Conservation (phyloP, 192 early-diverging fungal genomes). For the Gamsiella multidivaricata region DNA sequence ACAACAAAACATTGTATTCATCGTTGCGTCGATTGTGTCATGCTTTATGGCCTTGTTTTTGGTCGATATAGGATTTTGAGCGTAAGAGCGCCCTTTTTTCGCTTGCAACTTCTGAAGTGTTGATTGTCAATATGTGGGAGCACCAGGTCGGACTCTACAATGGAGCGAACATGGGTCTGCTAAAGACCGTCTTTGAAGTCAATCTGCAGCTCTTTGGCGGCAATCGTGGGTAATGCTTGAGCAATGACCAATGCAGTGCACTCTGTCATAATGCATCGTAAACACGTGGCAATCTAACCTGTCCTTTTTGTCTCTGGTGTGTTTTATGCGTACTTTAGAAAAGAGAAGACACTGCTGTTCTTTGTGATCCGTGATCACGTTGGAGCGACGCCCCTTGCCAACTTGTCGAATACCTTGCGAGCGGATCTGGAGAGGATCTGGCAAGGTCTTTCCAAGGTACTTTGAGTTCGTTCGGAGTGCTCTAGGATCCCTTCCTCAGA, state of each 20-base stretch:
- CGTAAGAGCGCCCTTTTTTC: slow-evolving; percentile 98
- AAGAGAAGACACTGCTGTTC: slow-evolving; percentile 90
- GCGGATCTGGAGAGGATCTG: slow-evolving; percentile 92
- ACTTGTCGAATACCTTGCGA: slow-evolving; percentile 78
- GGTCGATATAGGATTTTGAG: slow-evolving; percentile 83
- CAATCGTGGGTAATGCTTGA: slow-evolving; percentile 74
- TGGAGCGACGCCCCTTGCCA: slow-evolving; percentile 85
- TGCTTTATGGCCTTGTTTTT: not conserved
- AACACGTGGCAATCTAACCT: not conserved
- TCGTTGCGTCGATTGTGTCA: not conserved
- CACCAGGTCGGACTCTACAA: slow-evolving; percentile 98
- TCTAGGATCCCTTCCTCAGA: not conserved
- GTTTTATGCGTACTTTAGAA: slow-evolving; percentile 56
- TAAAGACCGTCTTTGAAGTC: slow-evolving; percentile 99
- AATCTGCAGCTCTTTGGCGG: slow-evolving; percentile 96
- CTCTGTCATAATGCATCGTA: not conserved
- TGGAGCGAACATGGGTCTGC: slow-evolving; percentile 97
- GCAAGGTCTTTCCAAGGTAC: slow-evolving; percentile 84
- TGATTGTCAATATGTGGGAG: slow-evolving; percentile 99
- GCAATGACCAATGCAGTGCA: not conserved
- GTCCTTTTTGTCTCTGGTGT: too few species aligned
- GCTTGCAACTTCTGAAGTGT: slow-evolving; percentile 91
- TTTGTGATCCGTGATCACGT: slow-evolving; percentile 98
- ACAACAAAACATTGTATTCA: too few species aligned
- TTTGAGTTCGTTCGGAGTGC: slow-evolving; percentile 1